Evolutionary conservation across 1,139 yeast species (phyloP).

Genomic region (Hyphopichia khmerensis): DNA sequence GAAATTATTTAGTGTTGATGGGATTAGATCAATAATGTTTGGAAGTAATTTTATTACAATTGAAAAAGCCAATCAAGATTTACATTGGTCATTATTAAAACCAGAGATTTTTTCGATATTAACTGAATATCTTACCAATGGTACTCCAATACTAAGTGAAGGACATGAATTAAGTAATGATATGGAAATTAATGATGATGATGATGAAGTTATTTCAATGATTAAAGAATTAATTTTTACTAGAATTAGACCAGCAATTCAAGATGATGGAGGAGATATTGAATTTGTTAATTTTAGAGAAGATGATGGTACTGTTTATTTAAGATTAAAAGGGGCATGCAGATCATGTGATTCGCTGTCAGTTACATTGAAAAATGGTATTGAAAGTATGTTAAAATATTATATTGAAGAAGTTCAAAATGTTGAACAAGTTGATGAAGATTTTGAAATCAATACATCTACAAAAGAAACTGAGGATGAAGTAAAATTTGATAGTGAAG

Average conservation of each 20-base stretch:
- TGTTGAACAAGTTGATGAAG: constrained; percentile 59
- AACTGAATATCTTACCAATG: constrained; percentile 81
- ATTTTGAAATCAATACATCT: constrained; percentile 10
- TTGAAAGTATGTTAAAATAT: constrained; percentile 77
- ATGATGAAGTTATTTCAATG: constrained; percentile 80
- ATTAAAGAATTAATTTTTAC: constrained; percentile 92
- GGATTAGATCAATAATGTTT: constrained; percentile 51
- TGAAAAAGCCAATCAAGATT: constrained; percentile 55
- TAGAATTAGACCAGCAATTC: constrained; percentile 91
- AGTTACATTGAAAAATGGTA: constrained; percentile 74
- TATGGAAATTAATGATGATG: constrained; percentile 53
- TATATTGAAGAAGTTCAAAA: constrained; percentile 75
- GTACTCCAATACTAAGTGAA: constrained; percentile 56
- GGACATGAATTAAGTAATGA: constrained; percentile 28
- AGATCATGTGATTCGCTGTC: constrained; percentile 76
- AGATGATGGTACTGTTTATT: constrained; percentile 61
- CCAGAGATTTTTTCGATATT: constrained; percentile 86
- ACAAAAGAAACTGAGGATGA: constrained; percentile 50
- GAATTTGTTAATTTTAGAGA: constrained; percentile 68
- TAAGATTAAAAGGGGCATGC: constrained; percentile 75
- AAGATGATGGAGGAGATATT: constrained; percentile 84
- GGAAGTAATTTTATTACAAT: constrained; percentile 77
- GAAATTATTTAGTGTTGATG: constrained; percentile 51
- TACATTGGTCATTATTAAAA: constrained; percentile 75
- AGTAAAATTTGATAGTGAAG: constrained; percentile 10